Evolutionary conservation across 331 rosid species (phyloP).

Genomic region (Dryas integrifolia): DNA sequence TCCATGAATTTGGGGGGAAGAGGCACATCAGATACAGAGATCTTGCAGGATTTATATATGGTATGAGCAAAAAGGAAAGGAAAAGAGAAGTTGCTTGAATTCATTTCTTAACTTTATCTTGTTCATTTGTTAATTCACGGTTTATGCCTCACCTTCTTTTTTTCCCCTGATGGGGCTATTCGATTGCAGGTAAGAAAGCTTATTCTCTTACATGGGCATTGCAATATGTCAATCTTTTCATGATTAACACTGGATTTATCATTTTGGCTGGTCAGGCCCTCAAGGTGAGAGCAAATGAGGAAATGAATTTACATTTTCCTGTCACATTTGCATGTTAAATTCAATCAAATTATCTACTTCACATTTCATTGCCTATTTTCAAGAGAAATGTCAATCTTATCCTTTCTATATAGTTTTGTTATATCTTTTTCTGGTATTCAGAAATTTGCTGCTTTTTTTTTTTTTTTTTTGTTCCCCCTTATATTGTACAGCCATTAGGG

Average conservation of each 20-base stretch:
- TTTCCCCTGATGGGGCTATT: neutral
- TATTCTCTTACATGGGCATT: slow-evolving; percentile 82
- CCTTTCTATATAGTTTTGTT: too few relatives aligned
- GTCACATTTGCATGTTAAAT: neutral
- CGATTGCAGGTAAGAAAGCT: slow-evolving; percentile 67
- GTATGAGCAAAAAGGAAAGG: slow-evolving; percentile 36
- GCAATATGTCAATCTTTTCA: slow-evolving; percentile 89
- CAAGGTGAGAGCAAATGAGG: slow-evolving; percentile 51
- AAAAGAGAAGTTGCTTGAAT: neutral
- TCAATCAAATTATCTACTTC: too few relatives aligned
- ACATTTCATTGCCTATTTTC: too few relatives aligned
- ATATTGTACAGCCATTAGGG: neutral
- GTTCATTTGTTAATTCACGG: neutral
- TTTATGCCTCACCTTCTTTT: neutral
- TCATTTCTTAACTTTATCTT: neutral
- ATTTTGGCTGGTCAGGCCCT: slow-evolving; percentile 91
- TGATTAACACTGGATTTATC: slow-evolving; percentile 82
- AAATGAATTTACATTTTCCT: neutral
- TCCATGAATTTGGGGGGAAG: slow-evolving; percentile 85
- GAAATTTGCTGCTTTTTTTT: too few relatives aligned
- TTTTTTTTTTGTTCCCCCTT: neutral
- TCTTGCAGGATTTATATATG: slow-evolving; percentile 79
- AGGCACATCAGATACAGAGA: slow-evolving; percentile 95
- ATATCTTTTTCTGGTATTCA: too few relatives aligned
- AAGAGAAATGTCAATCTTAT: too few relatives aligned